Base-by-base conservation (phyloP, 148 eudicot genomes). In the Suaeda aralocaspica region DNA sequence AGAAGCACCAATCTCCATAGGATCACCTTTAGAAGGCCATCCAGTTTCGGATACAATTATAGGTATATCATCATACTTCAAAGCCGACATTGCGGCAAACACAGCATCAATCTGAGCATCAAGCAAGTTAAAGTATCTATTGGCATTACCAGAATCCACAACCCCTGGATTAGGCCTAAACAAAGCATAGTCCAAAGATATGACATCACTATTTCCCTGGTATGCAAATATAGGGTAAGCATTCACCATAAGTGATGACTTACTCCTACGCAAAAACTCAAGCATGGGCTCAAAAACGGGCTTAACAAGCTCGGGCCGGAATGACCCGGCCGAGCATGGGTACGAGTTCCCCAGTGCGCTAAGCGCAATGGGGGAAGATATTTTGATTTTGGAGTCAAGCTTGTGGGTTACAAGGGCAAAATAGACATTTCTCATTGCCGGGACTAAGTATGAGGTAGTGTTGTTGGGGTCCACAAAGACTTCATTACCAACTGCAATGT, bases 101-200 rank as follows among this genome's bases (percentile, higher is more conserved):
- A 93, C 97, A 13, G 98, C 98, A 64, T 93, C 98, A 45, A 91
- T 66, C 53, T 93, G 95, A 0, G 98, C 98, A 58, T 93, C 97
- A 30, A 91, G 85, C 0, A 93, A 79, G 74, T 71, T 85, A 16
- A 76, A 82, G 77, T 93, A 93, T 6, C 84, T 75, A 24, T 87
- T 68, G 5, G 89, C 91, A 56, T 81, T 88, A 6, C 87, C 87
- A 5, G 89, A 28, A 78, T 93, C 98, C 1, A 84, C 89, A 0
- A 80, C 82, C 5, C 98, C 98, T 0, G 89, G 91, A 48, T 91
- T 93, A 22, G 81, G 77, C 1, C 91, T 76, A 58, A 93, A 91
- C 11, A 93, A 74, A 0, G 98, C 95, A 71, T 93, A 93, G 42
- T 93, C 98, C 0, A 91, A 42, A 0, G 96, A 80, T 48, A 93